phyloP scores from a whole-genome alignment of 2,329 filamentous ascomycete species.

The Colletotrichum echinochloae region DNA sequence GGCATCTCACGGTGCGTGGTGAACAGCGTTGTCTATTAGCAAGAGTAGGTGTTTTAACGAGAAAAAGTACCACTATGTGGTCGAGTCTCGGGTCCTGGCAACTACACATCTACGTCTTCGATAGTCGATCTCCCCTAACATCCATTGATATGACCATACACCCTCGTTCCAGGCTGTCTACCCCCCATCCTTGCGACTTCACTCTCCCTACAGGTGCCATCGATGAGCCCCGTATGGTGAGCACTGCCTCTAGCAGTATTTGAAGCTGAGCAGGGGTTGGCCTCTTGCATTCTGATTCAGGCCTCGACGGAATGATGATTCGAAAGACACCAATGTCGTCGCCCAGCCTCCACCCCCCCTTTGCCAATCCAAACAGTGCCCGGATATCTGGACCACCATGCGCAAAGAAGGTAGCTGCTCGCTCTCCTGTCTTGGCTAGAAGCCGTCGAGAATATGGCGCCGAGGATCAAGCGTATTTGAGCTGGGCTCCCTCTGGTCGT shows the following conservation, averaged over 20 bases:
- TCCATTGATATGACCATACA: not conserved
- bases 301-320: too few species aligned
- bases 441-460: not conserved
- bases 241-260: too few species aligned
- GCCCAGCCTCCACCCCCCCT: not conserved
- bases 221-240: not conserved
- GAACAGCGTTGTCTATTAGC: not conserved
- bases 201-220: not conserved
- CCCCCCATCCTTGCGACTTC: not conserved
- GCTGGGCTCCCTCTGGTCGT: not conserved
- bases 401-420: not conserved
- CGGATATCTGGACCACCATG: not conserved
- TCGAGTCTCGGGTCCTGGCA: not conserved
- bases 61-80: too few species aligned
- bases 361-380: not conserved
- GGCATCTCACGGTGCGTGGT: not conserved
- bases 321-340: not conserved
- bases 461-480: not conserved
- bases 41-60: not conserved
- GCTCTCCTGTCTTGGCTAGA: too few species aligned
- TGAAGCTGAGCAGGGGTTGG: not conserved
- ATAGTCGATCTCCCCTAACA: not conserved
- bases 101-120: not conserved
- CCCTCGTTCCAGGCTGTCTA: not conserved
- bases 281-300: not conserved